Conservation (phyloP, 176 grass and related monocot genomes). For the Zea mays region Zm-B73-REFERENCE-NAM-5.0 NC_050103.1:163183501-163184000, state of each 20-base stretch:
- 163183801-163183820: slow-evolving; percentile 72
- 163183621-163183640: slow-evolving; percentile 4
- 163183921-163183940: slow-evolving; percentile 12
- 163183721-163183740: slow-evolving; percentile 52
- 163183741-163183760: slow-evolving; percentile 91
- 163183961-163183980: slow-evolving; percentile 85
- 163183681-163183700: background rate
- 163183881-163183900: slow-evolving; percentile 53
- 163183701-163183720: slow-evolving; percentile 26
- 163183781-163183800: slow-evolving; percentile 86
- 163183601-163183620: background rate
- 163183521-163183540: slow-evolving; percentile 25
- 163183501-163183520: slow-evolving; percentile 18
- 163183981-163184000: slow-evolving; percentile 79
- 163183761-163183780: slow-evolving; percentile 98
- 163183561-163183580: slow-evolving; percentile 14
- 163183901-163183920: slow-evolving; percentile 12
- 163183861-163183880: slow-evolving; percentile 73
- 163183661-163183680: background rate
- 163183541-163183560: slow-evolving; percentile 19
- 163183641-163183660: background rate
- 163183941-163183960: slow-evolving; percentile 64
- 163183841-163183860: slow-evolving; percentile 76
- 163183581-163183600: background rate
- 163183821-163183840: slow-evolving; percentile 87